Conservation (phyloP, 306 rosid genomes). For the Pyrus communis region DNA sequence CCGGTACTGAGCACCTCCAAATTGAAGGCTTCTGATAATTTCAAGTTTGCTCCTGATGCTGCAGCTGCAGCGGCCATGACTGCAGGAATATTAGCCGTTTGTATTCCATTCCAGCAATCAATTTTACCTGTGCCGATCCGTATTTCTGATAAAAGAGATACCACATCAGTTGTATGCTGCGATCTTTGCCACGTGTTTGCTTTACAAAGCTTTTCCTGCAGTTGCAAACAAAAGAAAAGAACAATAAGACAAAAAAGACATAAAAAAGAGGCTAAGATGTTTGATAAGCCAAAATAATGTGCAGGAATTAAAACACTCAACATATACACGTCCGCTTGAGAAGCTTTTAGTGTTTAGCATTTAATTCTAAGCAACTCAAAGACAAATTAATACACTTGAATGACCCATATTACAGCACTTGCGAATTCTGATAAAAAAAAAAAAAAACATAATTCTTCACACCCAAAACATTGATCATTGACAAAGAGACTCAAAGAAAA, state of each 20-base stretch:
- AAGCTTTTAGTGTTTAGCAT: background rate
- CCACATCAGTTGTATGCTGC: conserved; percentile 86
- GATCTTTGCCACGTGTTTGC: conserved; percentile 94
- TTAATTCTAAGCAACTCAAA: background rate
- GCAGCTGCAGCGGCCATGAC: conserved; percentile 98
- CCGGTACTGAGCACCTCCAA: conserved; percentile 96
- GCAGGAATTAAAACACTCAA: background rate
- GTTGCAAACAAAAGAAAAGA: conserved; percentile 11
- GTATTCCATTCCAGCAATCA: conserved; percentile 73
- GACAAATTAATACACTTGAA: background rate
- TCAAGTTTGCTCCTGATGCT: conserved; percentile 88
- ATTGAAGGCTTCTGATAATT: conserved; percentile 80
- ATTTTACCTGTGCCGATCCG: conserved; percentile 85
- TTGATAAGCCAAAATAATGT: background rate
- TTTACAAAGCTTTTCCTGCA: conserved; percentile 89
- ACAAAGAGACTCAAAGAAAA: background rate
- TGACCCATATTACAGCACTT: background rate
- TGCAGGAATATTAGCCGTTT: conserved; percentile 89
- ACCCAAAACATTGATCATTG: background rate
- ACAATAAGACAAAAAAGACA: conserved; percentile 9
- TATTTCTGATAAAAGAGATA: conserved; percentile 87
- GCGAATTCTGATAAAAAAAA: background rate
- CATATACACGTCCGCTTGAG: background rate
- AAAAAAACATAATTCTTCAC: background rate
- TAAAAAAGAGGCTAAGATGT: background rate